phyloP scores from a whole-genome alignment of 2,329 filamentous ascomycete species.

The Emmonsiellopsis sp. region DNA sequence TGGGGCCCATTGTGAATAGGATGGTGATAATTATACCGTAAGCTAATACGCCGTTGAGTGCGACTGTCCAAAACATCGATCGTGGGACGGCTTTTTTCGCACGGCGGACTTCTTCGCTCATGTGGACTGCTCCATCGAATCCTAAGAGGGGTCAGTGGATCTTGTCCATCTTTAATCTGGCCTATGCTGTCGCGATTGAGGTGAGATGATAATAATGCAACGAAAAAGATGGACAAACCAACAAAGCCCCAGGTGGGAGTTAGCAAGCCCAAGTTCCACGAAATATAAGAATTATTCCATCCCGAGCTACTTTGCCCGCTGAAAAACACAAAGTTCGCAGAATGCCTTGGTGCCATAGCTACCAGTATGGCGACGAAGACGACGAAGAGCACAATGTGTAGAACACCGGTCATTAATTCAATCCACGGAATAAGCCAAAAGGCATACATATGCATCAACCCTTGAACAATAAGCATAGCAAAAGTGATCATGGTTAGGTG shows the following conservation, averaged over 20 bases:
- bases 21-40: conserved; percentile 34
- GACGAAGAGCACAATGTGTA: conserved; percentile 27
- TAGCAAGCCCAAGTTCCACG: conserved; percentile 30
- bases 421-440: conserved; percentile 33
- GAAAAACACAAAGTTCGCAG: conserved; percentile 23
- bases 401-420: conserved; percentile 27
- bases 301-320: conserved; percentile 18
- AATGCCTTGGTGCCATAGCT: conserved; percentile 22
- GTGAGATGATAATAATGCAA: background rate
- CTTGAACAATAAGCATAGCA: conserved; percentile 23
- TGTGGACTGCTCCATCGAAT: conserved; percentile 40
- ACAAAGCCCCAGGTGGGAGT: conserved; percentile 24
- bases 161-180: too few relatives aligned
- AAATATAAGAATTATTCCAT: conserved; percentile 24
- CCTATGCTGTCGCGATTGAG: background rate
- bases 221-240: conserved; percentile 13
- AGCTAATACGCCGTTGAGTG: conserved; percentile 34
- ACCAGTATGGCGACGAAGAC: conserved; percentile 27
- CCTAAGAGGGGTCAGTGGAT: conserved; percentile 18
- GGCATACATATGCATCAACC: conserved; percentile 22
- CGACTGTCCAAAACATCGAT: conserved; percentile 35
- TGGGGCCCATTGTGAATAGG: conserved; percentile 35
- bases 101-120: conserved; percentile 38
- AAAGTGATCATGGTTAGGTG: conserved; percentile 31
- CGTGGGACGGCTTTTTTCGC: conserved; percentile 38